Base-by-base conservation (phyloP, 2,329 filamentous ascomycete species). In the Chrysoporthe puriensis region DNA sequence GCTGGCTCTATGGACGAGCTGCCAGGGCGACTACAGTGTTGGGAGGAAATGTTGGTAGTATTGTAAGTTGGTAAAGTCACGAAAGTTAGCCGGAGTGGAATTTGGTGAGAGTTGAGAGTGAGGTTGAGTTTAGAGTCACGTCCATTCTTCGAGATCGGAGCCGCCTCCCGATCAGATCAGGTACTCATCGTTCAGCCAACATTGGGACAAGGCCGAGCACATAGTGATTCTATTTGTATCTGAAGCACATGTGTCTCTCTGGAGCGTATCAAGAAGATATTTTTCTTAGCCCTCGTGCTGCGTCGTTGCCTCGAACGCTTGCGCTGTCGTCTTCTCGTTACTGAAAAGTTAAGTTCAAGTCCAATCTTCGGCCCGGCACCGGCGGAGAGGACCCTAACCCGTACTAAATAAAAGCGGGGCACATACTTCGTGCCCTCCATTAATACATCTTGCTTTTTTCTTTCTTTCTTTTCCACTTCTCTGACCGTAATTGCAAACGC, bases 91-190 rank as follows among this genome's bases (percentile, higher is more conserved):
- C 59, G 7, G 21, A 43, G 21, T n/a, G 36, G 21, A 56, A 2
- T 16, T 34, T 42, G 60, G 18, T 59, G 57, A 59, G 57, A 48
- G 16, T 26, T 7, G 13, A 32, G 50, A 18, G 36, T 43, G 18
- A 26, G 26, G 32, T 36, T 9, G 32, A n/a, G 36, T 9, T 16
- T 16, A n/a, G 26, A 57, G 40, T 57, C 52, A 56, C 43, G 32
- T 63, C 44, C 50, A 34, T 43, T 63, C 40, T 43, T 63, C 50
- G 62, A 46, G 8, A 40, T 63, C 62, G 62, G 62, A 63, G 62
- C 52, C 26, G 50, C 50, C 48, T 18, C 40, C 62, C 52, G 52
- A 63, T 63, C 62, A 43, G 36, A 16, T 60, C 26, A 26, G 26
- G 32, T 14, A 14, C 16, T 21, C n/a, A 26, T 8, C 13, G 1